Evolutionary conservation across 495 filamentous ascomycete genomes (phyloP), one percentile per base, ranked within the genome.

Genomic region (Podospora australis): DNA sequence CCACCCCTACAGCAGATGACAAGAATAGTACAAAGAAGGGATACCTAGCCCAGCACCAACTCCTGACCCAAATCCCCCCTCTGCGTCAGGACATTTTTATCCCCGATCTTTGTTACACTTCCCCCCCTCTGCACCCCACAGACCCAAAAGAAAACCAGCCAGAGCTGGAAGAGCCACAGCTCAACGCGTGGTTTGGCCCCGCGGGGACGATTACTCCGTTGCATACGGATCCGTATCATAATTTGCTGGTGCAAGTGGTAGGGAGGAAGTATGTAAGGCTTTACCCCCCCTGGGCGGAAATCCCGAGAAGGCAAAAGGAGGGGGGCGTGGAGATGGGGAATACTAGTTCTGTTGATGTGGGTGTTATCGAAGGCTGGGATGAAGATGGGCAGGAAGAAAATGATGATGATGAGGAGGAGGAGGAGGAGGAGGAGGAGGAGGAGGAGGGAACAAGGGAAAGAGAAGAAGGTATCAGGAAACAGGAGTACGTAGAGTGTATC

Each of bases 151-250:
- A 17, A 23, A 16, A 20, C 6, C 22, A 17, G 5, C 38, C 20
- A 35, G 68, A 75, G 42, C 64, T 77, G 3, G 72, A 76, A 9
- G 66, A 69, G 3, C 78, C 80, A 1, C 61, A 79, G 14, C 60
- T 82, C n/a, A 96, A 98, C 62, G 89, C 87, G 3, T 98, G 92
- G 92, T 84, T 97, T 45, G 92, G 92, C 0, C 92, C 92, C 0
- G 68, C 80, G 0, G 83, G 82, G 38, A 97, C 92, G 2, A 89
- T 96, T 32, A 94, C 87, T 0, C 92, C 94, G 4, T 67, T 96
- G 16, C 92, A 98, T 63, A 91, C 88, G 17, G 92, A 98, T 59
- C 88, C 89, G 2, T 90, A 96, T 60, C 86, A 96, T 58, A 98
- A 98, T 56, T 79, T 97, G 25, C 77, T 98, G 9, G 80, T 83